Evolutionary conservation across 495 filamentous ascomycete genomes (phyloP), one percentile per base, ranked within the genome.

Genomic region (Pyrenula massariospora): DNA sequence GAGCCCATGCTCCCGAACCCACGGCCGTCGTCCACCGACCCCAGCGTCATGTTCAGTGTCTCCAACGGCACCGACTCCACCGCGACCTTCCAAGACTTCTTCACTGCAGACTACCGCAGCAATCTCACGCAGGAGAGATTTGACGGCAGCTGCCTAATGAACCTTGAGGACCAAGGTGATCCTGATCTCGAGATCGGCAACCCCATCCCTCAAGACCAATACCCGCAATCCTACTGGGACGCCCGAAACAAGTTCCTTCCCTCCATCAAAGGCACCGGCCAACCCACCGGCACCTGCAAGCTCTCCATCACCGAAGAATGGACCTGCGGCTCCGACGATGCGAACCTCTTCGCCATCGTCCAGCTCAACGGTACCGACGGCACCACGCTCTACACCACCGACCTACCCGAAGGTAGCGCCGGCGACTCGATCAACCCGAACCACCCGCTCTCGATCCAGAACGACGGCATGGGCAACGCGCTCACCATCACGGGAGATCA

Each of bases 401-500:
- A 20, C 20, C 21, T 3, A 54, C 25, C 53, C 24, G 25, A 20
- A 19, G 21, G 25, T 25, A 54, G 53, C 25, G 21, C 53, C 25
- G 53, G 53, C 10, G 21, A 54, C 10, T 24, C 53, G 20, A 54
- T 54, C 53, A 54, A 54, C 53, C 20, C 10, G 20, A 24, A 21
- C 20, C 3, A 51, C 3, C 53, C 53, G 19, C 53, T 54, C 21
- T 54, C 53, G 24, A 25, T 54, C 22, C 53, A 54, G 53, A 3
- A 23, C 21, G 25, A 54, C 25, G 53, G 53, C 20, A 20, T 61
- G 3, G 25, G 49, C 2, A 15, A 58, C 56, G 11, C 55, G 1
- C 22, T 63, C 3, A 42, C 53, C 2, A 56, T 62, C 36, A 51
- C 25, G 12, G 61, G 61, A 12, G 59, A 63, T 12, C 59, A 63